Conservation (phyloP, 2,329 filamentous ascomycete genomes). For the Rhynchosporium secalis region DNA sequence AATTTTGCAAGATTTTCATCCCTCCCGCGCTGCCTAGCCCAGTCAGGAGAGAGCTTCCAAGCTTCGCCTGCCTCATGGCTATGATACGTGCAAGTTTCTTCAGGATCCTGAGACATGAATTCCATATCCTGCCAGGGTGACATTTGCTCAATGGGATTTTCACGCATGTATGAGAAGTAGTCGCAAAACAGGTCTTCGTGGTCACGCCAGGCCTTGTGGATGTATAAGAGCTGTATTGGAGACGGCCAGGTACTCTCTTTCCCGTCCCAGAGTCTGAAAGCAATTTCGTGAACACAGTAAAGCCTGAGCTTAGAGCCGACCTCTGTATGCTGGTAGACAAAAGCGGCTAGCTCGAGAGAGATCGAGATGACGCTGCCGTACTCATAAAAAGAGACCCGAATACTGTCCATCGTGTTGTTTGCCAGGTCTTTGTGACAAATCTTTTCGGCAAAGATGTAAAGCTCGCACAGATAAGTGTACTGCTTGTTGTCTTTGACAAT, state of each 20-base stretch:
- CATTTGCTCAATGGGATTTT: no score
- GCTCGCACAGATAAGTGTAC: slow-evolving; percentile 9
- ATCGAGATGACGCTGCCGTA: not conserved
- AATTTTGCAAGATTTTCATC: no score
- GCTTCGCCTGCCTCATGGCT: no score
- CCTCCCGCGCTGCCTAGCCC: no score
- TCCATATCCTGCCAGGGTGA: no score
- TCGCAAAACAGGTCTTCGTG: not conserved
- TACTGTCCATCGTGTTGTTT: slow-evolving; percentile 9
- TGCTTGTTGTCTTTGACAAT: not conserved
- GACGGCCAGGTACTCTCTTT: not conserved
- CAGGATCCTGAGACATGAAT: no score
- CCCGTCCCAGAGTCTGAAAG: not conserved
- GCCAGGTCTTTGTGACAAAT: slow-evolving; percentile 6
- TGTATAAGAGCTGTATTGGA: not conserved
- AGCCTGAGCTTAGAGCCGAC: not conserved
- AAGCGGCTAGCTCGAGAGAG: not conserved
- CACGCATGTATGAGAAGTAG: not conserved
- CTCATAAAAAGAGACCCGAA: not conserved
- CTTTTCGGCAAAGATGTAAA: slow-evolving; percentile 6
- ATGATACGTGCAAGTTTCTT: no score
- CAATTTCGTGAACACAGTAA: not conserved
- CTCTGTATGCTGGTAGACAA: not conserved
- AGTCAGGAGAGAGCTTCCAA: no score
- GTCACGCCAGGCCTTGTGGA: not conserved